These are phyloP conservation scores for Aspergillus novofumigatus DNA, from an alignment of 2,329 filamentous ascomycete species.

Conservation along the genomic window DNA sequence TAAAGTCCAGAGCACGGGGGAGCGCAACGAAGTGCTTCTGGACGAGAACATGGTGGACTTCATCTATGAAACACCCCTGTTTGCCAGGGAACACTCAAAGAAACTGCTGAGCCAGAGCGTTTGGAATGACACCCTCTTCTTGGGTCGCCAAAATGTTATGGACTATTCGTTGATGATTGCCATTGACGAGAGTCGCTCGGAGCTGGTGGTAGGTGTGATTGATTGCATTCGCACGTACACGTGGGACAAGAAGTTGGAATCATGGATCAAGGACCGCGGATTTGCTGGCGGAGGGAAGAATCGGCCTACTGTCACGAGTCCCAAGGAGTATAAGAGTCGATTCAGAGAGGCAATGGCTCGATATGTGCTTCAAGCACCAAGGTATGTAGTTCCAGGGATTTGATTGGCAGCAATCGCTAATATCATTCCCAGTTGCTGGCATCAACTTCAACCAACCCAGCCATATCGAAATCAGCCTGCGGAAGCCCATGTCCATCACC, in stretches of 20 bases:
- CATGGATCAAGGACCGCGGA: constrained; percentile 97
- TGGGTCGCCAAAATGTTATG: constrained; percentile 96
- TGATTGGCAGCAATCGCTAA: constrained; percentile 2
- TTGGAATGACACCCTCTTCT: constrained; percentile 95
- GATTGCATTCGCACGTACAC: constrained; percentile 98
- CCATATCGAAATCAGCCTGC: constrained; percentile 27
- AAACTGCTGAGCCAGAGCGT: constrained; percentile 87
- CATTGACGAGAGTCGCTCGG: constrained; percentile 82
- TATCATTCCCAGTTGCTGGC: constrained; percentile 38
- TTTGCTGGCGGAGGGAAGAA: constrained; percentile 75
- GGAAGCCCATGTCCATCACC: constrained; percentile 18
- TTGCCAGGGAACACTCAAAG: constrained; percentile 92
- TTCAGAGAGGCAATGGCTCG: constrained; percentile 96
- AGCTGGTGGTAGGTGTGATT: constrained; percentile 95
- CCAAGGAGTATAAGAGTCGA: constrained; percentile 93
- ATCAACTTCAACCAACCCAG: constrained; percentile 39
- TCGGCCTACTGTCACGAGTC: constrained; percentile 90
- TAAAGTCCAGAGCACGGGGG: constrained; percentile 91
- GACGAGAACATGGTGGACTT: constrained; percentile 99
- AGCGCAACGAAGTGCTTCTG: constrained; percentile 91
- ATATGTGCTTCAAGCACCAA: constrained; percentile 57
- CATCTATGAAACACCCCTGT: constrained; percentile 94
- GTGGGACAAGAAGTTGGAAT: constrained; percentile 99
- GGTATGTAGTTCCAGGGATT: constrained; percentile 29
- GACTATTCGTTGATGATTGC: constrained; percentile 98